phyloP scores from a whole-genome alignment of 1,139 yeast species.

The Nadsonia commutata region DNA sequence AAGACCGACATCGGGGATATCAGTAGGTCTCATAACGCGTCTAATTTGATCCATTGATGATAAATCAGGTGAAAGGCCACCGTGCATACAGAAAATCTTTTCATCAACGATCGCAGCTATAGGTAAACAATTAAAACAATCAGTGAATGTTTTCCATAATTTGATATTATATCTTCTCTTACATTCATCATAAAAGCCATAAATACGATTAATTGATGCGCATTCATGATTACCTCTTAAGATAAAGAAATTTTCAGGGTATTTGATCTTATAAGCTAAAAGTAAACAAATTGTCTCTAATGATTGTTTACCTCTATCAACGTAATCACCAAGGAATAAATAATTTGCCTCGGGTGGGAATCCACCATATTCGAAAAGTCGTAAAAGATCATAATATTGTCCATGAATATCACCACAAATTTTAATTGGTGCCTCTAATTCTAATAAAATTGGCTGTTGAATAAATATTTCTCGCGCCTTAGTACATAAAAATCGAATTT shows the following conservation, averaged over 20 bases:
- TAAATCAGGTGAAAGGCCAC: conserved; percentile 93
- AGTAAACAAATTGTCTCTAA: conserved; percentile 85
- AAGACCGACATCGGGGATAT: conserved; percentile 92
- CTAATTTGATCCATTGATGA: conserved; percentile 97
- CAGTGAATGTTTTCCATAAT: conserved; percentile 96
- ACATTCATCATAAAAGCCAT: conserved; percentile 95
- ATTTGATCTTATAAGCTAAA: conserved; percentile 89
- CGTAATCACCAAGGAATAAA: conserved; percentile 89
- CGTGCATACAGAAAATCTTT: conserved; percentile 97
- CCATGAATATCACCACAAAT: conserved; percentile 94
- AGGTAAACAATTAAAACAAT: conserved; percentile 94
- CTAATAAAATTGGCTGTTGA: conserved; percentile 90
- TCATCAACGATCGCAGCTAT: conserved; percentile 97
- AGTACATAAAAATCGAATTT: conserved; percentile 88
- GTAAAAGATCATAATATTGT: conserved; percentile 86
- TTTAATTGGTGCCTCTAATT: conserved; percentile 94
- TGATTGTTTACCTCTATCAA: conserved; percentile 95
- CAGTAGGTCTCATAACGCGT: conserved; percentile 97
- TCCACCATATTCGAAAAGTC: conserved; percentile 94
- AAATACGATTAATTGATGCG: conserved; percentile 91
- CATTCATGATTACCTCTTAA: conserved; percentile 93
- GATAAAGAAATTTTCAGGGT: conserved; percentile 92
- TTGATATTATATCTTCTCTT: conserved; percentile 92
- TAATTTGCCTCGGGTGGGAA: conserved; percentile 98
- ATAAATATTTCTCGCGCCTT: conserved; percentile 96